Base-by-base conservation (phyloP, 257 asterid genomes). In the Plectranthus barbatus region DNA sequence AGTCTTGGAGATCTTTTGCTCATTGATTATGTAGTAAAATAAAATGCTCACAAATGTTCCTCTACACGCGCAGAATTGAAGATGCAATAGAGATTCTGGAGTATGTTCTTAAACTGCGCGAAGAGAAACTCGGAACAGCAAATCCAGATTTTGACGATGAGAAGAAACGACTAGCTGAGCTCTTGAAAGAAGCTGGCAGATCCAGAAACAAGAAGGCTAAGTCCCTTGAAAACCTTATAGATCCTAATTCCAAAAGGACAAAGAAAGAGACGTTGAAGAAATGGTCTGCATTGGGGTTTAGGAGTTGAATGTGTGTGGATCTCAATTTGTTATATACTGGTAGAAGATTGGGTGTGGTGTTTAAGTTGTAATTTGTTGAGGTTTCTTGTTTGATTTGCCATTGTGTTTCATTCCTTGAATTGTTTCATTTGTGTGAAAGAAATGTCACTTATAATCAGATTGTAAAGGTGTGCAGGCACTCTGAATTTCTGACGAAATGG, bases 61-160 rank as follows among this genome's bases (percentile, higher is more conserved):
- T 21, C 4, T 34, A 49, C 61, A 67, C 45, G 21, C 73, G 20
- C 88, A 93, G 99, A 70, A 88, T 90, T 36, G 99, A 87, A 68
- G 96, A 93, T 73, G 96, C 99, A 14, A 93, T 93, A 63, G 99
- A 93, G 78, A 93, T 93, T 58, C 78, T 93, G 39, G 97, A 93
- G 77, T 84, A 84, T 73, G 94, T 93, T 44, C 87, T 93, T 15
- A 93, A 93, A 78, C 77, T 93, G 80, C 81, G 99, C 66, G 99
- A 93, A 61, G 97, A 93, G 83, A 90, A 93, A 68, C 97, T 93
- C 5, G 99, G 99, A 66, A 93, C 99, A 7, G 94, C 99, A 61
- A 87, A 90, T 86, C 93, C 97, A 0, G 97, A 93, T 76, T 93
- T 93, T 29, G 95, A 87, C 13, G 97, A 93, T 56, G 99, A 93